phyloP scores from a whole-genome alignment of 108 stramenopile species.

The Cyclotella distinguenda region DNA sequence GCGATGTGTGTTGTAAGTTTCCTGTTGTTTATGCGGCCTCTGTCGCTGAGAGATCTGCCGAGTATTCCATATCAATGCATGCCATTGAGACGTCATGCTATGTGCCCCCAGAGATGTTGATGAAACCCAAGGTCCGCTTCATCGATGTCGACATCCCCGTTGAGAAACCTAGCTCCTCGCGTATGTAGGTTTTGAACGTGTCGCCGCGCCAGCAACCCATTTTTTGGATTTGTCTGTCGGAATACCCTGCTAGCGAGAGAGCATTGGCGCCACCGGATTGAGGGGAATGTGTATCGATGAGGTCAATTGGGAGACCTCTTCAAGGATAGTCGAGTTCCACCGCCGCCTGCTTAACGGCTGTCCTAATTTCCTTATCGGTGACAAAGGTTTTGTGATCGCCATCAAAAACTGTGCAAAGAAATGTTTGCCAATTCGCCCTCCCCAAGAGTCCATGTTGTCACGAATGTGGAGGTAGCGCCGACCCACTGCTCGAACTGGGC shows the following conservation, averaged over 20 bases:
- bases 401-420: too few relatives aligned
- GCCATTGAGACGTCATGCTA: neutral
- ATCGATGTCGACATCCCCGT: neutral
- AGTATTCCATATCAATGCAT: neutral
- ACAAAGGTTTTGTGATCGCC: too few relatives aligned
- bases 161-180: neutral
- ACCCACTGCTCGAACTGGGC: neutral
- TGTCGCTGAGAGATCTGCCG: neutral
- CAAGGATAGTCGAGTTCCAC: neutral
- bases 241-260: neutral
- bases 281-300: conserved; percentile 5
- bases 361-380: neutral
- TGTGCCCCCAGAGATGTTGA: neutral
- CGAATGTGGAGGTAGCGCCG: neutral
- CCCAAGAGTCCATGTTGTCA: too few relatives aligned
- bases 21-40: too few relatives aligned
- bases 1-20: too few relatives aligned
- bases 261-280: conserved; percentile 3
- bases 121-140: neutral
- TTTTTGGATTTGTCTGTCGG: conserved; percentile 7
- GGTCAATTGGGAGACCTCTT: neutral
- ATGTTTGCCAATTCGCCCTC: too few relatives aligned
- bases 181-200: conserved; percentile 4
- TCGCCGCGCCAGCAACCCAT: conserved; percentile 8
- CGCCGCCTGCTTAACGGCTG: neutral